Conservation (phyloP, 78 protist genomes). For the Dictyostelium intermedium region DNA sequence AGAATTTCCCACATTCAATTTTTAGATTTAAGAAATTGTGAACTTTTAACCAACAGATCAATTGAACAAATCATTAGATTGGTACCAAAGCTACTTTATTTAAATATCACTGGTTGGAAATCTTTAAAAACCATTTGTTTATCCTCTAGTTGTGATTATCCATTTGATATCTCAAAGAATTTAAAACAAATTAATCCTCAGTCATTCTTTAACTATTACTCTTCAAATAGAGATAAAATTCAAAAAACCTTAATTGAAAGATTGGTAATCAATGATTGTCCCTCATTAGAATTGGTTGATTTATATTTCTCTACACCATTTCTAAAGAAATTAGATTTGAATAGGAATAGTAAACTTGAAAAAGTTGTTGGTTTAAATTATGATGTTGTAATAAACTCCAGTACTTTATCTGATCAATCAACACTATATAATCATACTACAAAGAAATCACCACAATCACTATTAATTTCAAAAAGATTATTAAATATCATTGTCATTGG, state of each 20-base stretch:
- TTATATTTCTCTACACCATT: neutral
- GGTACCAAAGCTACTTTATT: neutral
- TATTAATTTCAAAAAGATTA: neutral
- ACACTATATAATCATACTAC: neutral
- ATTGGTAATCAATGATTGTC: neutral
- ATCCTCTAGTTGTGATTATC: neutral
- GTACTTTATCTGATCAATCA: too few species aligned
- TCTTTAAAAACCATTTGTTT: neutral
- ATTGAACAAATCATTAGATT: neutral
- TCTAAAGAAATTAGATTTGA: neutral
- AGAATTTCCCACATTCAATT: neutral
- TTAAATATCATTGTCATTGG: neutral
- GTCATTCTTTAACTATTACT: neutral
- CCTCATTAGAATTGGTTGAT: neutral
- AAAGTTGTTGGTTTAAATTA: neutral
- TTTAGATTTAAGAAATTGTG: conserved; percentile 10
- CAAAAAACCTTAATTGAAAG: neutral
- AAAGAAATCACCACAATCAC: neutral
- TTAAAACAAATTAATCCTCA: neutral
- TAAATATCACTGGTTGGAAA: conserved; percentile 1
- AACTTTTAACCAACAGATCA: neutral
- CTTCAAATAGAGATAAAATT: neutral
- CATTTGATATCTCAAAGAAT: neutral
- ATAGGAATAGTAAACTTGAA: neutral
- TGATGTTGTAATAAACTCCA: neutral